Evolutionary conservation across 495 filamentous ascomycete species (phyloP).

Genomic region (Penicillium soppii): DNA sequence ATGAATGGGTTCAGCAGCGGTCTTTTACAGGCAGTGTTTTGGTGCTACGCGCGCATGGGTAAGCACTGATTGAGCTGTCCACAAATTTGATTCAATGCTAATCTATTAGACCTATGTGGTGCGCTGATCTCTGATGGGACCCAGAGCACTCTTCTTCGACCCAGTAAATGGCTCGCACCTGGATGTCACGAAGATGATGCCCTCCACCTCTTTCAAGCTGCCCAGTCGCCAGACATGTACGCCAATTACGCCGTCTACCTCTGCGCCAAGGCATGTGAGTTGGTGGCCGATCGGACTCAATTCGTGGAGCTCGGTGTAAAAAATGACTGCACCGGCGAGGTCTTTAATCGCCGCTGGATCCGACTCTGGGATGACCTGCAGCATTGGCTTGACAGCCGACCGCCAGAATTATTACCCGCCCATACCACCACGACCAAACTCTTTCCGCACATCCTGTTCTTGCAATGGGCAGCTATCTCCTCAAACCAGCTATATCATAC

Average conservation of each 20-base stretch:
- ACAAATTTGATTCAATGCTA: not conserved
- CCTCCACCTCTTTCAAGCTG: slow-evolving; percentile 26
- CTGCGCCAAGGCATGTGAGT: slow-evolving; percentile 38
- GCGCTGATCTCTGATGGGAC: slow-evolving; percentile 48
- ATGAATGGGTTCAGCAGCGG: slow-evolving; percentile 44
- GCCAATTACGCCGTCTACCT: slow-evolving; percentile 51
- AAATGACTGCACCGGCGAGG: slow-evolving; percentile 28
- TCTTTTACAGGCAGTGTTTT: slow-evolving; percentile 45
- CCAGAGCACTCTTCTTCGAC: slow-evolving; percentile 39
- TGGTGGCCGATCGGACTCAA: slow-evolving; percentile 40
- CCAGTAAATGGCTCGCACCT: slow-evolving; percentile 40
- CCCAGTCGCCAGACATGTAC: slow-evolving; percentile 36
- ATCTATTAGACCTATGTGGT: slow-evolving; percentile 41
- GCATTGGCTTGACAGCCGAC: slow-evolving; percentile 39
- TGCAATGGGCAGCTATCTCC: slow-evolving; percentile 49
- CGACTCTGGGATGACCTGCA: slow-evolving; percentile 44
- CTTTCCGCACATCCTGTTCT: slow-evolving; percentile 46
- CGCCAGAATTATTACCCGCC: slow-evolving; percentile 38
- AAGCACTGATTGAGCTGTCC: slow-evolving; percentile 1
- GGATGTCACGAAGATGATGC: slow-evolving; percentile 31
- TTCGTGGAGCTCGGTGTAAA: slow-evolving; percentile 33
- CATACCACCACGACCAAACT: slow-evolving; percentile 31
- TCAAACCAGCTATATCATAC: slow-evolving; percentile 51
- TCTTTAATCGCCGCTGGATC: slow-evolving; percentile 32
- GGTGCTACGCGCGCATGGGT: slow-evolving; percentile 52